Base-by-base conservation (phyloP, 1,284 basidiomycete species). In the Lentinula novae-zelandiae region DNA sequence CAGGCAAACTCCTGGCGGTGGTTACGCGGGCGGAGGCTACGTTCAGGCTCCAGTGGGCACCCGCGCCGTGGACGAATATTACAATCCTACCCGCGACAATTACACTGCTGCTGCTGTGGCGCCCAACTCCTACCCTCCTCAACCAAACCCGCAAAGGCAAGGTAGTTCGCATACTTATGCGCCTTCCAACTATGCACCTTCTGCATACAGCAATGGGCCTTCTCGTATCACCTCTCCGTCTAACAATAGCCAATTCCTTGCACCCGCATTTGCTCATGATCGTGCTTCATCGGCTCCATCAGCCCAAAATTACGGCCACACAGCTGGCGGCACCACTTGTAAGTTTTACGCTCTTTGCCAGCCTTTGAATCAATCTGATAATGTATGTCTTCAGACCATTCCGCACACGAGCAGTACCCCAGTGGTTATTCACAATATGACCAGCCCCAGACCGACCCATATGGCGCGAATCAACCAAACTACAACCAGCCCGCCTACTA, bases 51-150 rank as follows among this genome's bases (percentile, higher is more conserved):
- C 84, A 2, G 73, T 76, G 17, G 90, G 90, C 2, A 80, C 82
- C 51, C 82, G 89, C 44, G 83, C 90, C 5, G 79, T 92, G 4
- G 90, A 92, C 66, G 87, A 88, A 38, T 92, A 90, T 66, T 88
- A 90, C 67, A 78, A 78, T 55, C 67, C 75, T 10, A 68, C 78
- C 20, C 70, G 64, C 42, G 64, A 71, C 12, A 42, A 40, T 15
- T 53, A 39, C 39, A 15, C 52, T 27, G 40, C 40, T 44, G 53
- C 54, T 12, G 68, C 73, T 15, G 61, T 66, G 52, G 27, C 69
- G 15, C 62, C 67, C 36, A 66, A 66, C 3, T 70, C 73, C 3
- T 81, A 81, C 68, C 77, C 77, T 52, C 76, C 78, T 36, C 79
- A 79, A 51, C 75, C 76, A 12, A 73, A 70, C 40, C 53, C 59